phyloP scores from a whole-genome alignment of 768 basidiomycete species.

The Pleurotus citrinopileatus region DNA sequence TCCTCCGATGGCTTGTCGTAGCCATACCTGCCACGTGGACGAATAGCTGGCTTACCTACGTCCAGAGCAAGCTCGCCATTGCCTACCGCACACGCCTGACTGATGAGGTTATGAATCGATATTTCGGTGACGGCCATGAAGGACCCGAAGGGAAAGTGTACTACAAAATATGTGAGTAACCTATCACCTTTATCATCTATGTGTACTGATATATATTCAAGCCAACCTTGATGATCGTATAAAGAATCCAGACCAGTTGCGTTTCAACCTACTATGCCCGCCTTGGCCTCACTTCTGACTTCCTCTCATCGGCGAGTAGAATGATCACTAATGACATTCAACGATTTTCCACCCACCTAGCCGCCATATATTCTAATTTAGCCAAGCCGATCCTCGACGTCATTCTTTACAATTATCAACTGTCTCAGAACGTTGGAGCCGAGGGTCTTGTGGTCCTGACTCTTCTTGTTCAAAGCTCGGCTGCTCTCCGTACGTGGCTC shows the following conservation, averaged over 20 bases:
- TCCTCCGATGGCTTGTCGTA: conserved; percentile 85
- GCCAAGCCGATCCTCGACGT: conserved; percentile 93
- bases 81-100: conserved; percentile 89
- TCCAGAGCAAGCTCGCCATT: conserved; percentile 90
- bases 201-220: conserved; percentile 23
- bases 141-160: conserved; percentile 78
- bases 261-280: conserved; percentile 6
- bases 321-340: conserved; percentile 97
- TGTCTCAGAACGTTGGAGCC: conserved; percentile 91
- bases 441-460: conserved; percentile 86
- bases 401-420: conserved; percentile 93
- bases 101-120: conserved; percentile 74
- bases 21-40: conserved; percentile 94
- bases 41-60: conserved; percentile 88
- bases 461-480: conserved; percentile 79
- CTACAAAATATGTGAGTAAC: conserved; percentile 79
- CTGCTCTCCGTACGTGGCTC: conserved; percentile 65
- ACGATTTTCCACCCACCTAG: conserved; percentile 85
- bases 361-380: conserved; percentile 91
- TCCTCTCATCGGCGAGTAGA: conserved; percentile 32
- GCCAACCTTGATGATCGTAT: conserved; percentile 95
- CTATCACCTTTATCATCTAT: neutral
- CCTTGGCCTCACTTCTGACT: conserved; percentile 12
- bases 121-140: conserved; percentile 73
- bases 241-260: conserved; percentile 91